phyloP scores from a whole-genome alignment of 306 rosid genomes.

The Ziziphus jujuba region DNA sequence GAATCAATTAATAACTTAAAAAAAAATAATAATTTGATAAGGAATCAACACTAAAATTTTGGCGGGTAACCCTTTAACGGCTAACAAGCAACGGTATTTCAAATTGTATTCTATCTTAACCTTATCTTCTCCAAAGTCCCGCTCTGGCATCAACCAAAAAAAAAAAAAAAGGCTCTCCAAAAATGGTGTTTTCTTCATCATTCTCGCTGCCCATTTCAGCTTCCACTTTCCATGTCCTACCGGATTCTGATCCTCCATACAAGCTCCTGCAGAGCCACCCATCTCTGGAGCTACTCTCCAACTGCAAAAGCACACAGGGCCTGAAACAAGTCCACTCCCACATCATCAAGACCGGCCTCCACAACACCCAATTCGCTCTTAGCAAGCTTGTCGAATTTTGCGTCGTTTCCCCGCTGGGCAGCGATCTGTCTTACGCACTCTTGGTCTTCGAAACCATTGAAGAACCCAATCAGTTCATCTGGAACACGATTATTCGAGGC shows the following conservation, averaged over 20 bases:
- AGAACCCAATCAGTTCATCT: conserved; percentile 47
- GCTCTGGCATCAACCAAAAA: background rate
- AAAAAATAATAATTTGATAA: background rate
- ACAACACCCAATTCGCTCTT: conserved; percentile 50
- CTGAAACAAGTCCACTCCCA: conserved; percentile 64
- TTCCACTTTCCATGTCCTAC: conserved; percentile 49
- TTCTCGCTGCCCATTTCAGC: conserved; percentile 17
- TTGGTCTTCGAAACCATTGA: conserved; percentile 39
- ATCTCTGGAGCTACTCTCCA: conserved; percentile 47
- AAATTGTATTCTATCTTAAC: background rate
- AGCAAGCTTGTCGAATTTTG: conserved; percentile 69
- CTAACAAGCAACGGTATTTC: conserved; percentile 5
- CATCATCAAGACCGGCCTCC: conserved; percentile 67
- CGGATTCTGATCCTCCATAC: conserved; percentile 59
- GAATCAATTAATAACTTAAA: background rate
- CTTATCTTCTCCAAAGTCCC: background rate
- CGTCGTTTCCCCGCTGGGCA: conserved; percentile 40
- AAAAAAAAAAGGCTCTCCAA: background rate
- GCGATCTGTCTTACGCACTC: conserved; percentile 65
- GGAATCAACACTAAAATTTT: background rate
- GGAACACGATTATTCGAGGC: conserved; percentile 74
- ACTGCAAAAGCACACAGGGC: conserved; percentile 46
- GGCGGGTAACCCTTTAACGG: conserved; percentile 12
- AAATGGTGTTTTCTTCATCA: conserved; percentile 38
- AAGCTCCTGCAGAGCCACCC: conserved; percentile 54